Evolutionary conservation across 306 rosid genomes (phyloP).

Genomic region (Begonia fuchsioides): DNA sequence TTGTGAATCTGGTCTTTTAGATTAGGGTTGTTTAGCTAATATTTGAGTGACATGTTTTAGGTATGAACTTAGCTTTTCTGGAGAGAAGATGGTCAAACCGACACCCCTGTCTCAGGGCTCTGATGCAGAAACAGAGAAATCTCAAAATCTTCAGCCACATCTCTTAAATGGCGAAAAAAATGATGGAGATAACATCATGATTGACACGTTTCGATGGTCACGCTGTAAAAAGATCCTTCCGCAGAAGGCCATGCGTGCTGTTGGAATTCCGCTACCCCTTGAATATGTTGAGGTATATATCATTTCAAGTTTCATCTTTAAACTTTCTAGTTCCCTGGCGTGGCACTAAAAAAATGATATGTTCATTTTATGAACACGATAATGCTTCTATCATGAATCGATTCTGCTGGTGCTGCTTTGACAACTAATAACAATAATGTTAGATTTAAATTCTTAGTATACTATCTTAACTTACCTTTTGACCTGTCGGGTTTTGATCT

Average conservation of each 20-base stretch:
- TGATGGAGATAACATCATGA: slow-evolving; percentile 38
- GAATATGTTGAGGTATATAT: slow-evolving; percentile 68
- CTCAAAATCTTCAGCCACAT: slow-evolving; percentile 49
- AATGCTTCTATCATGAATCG: too few relatives aligned
- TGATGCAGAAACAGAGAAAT: slow-evolving; percentile 43
- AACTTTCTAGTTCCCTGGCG: slow-evolving; percentile 1
- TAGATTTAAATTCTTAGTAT: too few relatives aligned
- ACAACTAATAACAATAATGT: too few relatives aligned
- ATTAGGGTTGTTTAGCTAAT: neutral
- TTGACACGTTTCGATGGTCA: slow-evolving; percentile 86
- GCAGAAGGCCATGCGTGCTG: slow-evolving; percentile 57
- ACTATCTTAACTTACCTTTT: too few relatives aligned
- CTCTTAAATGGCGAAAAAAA: slow-evolving; percentile 53
- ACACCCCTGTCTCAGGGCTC: slow-evolving; percentile 33
- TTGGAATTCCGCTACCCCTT: slow-evolving; percentile 78
- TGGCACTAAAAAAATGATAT: too few relatives aligned
- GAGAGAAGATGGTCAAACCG: slow-evolving; percentile 63
- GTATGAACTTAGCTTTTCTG: slow-evolving; percentile 81
- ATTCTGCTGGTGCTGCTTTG: too few relatives aligned
- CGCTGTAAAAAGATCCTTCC: slow-evolving; percentile 83
- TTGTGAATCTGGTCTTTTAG: neutral
- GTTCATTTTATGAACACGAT: too few relatives aligned
- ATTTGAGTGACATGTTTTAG: slow-evolving; percentile 23
- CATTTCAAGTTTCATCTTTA: slow-evolving; percentile 7
- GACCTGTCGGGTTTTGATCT: too few relatives aligned